Base-by-base conservation (phyloP, 768 basidiomycete species). In the Termitomyces titanicus region DNA sequence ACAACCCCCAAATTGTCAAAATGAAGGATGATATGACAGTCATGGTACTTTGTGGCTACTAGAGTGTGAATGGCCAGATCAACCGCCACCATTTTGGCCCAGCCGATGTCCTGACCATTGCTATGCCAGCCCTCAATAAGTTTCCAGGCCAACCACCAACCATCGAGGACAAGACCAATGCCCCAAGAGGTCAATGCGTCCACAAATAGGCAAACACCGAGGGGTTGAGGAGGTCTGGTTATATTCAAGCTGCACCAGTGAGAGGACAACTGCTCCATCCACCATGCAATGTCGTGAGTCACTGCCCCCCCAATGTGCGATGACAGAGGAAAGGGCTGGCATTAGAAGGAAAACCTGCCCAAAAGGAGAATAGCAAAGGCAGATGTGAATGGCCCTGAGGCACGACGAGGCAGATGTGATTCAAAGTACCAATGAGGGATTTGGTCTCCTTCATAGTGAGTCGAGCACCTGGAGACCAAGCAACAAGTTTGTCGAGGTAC, bases 1-100 rank as follows among this genome's bases (percentile, higher is more conserved):
- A 77, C 72, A 2, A 66, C 63, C 7, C 74, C 74, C 25, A 69
- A 51, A 56, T 77, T 77, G 59, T 77, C 72, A 0, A 67, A 70
- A 45, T 64, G 63, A 15, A 74, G 58, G 24, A 64, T 51, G 0
- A 74, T 10, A 17, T 63, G 42, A 13, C 35, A 25, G 42, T 73
- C 38, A 0, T 40, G 18, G 5, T 61, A 7, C 0, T 57, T 53
- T 2, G 35, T 22, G 2, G 22, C 37, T 4, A 61, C 55, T 1
- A 67, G 43, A 10, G 60, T 48, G 51, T 57, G 56, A 6, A 67
- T 35, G 10, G 56, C 38, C 11, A 72, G 49, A 25, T 69, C 65
- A 8, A 68, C 56, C 0, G 66, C 66, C 1, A 68, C 29, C 1
- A 57, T 62, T 45, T 71, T 66, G 2, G 62, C 53, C 66, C 66